phyloP scores from a whole-genome alignment of 129 eudicot species.

The Helichrysum umbraculigerum region DNA sequence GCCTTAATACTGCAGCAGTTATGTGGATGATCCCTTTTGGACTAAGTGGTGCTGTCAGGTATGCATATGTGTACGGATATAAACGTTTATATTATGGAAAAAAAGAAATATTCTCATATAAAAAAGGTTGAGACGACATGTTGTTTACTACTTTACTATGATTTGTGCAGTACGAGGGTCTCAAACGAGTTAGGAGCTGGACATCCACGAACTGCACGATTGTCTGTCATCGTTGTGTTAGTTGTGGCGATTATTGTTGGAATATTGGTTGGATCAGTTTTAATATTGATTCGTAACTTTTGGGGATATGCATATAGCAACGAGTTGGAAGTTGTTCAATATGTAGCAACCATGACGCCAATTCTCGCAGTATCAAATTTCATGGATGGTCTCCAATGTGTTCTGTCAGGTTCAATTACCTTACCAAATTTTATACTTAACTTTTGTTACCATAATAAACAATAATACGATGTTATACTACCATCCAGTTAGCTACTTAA shows the following conservation, averaged over 20 bases:
- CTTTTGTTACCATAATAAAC: neutral
- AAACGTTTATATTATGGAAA: neutral
- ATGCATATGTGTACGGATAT: neutral
- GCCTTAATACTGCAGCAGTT: conserved; percentile 64
- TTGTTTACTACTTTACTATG: neutral
- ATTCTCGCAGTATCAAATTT: conserved; percentile 65
- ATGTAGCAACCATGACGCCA: conserved; percentile 70
- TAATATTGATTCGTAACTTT: conserved; percentile 51
- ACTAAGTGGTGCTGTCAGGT: conserved; percentile 79
- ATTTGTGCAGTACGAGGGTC: conserved; percentile 60
- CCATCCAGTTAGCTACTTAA: neutral
- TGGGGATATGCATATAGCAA: conserved; percentile 86
- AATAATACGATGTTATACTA: neutral
- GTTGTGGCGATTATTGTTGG: conserved; percentile 49
- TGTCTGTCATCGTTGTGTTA: conserved; percentile 59
- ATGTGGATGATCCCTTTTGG: conserved; percentile 88
- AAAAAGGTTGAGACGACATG: neutral
- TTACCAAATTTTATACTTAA: neutral
- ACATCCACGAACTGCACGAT: conserved; percentile 61
- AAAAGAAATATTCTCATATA: neutral
- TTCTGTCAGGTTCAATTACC: conserved; percentile 55
- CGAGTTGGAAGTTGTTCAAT: conserved; percentile 68
- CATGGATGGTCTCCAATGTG: conserved; percentile 65
- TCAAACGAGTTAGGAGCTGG: conserved; percentile 93
- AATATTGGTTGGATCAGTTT: conserved; percentile 45